phyloP scores from a whole-genome alignment of 2,329 filamentous ascomycete species.

The Microcyclosporella mali region DNA sequence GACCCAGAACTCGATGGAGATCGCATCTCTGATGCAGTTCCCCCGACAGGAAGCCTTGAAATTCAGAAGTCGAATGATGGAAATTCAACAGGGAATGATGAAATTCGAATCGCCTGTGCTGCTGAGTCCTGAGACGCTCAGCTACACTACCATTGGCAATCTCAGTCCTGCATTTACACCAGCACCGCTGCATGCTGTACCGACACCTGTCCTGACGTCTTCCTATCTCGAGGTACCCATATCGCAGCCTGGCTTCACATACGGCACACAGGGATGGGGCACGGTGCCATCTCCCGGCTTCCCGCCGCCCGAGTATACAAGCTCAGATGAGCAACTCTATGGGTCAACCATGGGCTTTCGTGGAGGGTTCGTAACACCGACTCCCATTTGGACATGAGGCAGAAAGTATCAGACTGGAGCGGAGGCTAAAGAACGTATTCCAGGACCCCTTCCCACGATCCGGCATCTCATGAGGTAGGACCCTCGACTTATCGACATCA shows the following conservation, averaged over 20 bases:
- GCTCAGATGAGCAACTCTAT: constrained; percentile 37
- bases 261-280: constrained; percentile 29
- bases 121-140: constrained; percentile 18
- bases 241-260: constrained; percentile 24
- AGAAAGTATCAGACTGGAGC: constrained; percentile 5
- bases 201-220: constrained; percentile 25
- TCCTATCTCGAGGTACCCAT: constrained; percentile 42
- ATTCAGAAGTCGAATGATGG: constrained; percentile 34
- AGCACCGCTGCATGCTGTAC: constrained; percentile 35
- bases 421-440: constrained; percentile 22
- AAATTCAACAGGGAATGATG: constrained; percentile 12
- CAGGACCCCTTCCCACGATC: constrained; percentile 23
- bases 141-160: constrained; percentile 35
- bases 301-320: constrained; percentile 29
- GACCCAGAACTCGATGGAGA: constrained; percentile 37
- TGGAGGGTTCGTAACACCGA: constrained; percentile 32
- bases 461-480: constrained; percentile 15
- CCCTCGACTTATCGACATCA: constrained; percentile 15
- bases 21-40: constrained; percentile 42
- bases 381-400: constrained; percentile 30
- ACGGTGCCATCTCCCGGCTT: constrained; percentile 31
- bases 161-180: constrained; percentile 47
- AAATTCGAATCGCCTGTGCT: constrained; percentile 10
- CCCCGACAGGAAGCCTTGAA: constrained; percentile 38
- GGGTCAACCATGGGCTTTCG: constrained; percentile 23